These are phyloP conservation scores for Tricholoma flavovirens DNA, from an alignment of 768 basidiomycete species.

Conservation along the genomic window DNA sequence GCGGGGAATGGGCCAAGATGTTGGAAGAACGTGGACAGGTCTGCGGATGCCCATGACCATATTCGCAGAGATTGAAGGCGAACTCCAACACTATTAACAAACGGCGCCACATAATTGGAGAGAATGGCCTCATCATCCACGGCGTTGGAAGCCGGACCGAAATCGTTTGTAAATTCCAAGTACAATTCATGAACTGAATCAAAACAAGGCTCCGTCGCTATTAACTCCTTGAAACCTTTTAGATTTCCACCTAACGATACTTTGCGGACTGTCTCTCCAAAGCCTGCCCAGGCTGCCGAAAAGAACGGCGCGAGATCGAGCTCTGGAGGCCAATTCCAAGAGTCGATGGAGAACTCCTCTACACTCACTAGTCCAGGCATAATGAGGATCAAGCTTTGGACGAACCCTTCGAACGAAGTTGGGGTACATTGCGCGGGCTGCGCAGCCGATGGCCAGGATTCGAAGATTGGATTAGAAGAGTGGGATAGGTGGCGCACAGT, in stretches of 20 bases:
- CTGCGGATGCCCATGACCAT: conserved; percentile 35
- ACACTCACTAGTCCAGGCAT: conserved; percentile 29
- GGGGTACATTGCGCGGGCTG: conserved; percentile 4
- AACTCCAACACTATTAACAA: conserved; percentile 31
- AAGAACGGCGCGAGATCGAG: conserved; percentile 29
- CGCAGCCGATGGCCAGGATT: conserved; percentile 3
- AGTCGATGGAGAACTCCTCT: conserved; percentile 32
- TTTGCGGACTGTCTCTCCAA: conserved; percentile 29
- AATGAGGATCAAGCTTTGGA: conserved; percentile 23
- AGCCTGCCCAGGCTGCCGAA: conserved; percentile 32
- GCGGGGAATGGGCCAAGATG: conserved; percentile 26
- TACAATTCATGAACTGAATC: conserved; percentile 28
- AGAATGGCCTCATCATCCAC: conserved; percentile 21
- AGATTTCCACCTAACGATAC: conserved; percentile 34
- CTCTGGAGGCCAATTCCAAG: conserved; percentile 29
- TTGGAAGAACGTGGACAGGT: conserved; percentile 36
- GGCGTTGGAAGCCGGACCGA: conserved; percentile 13
- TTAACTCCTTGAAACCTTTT: conserved; percentile 28
- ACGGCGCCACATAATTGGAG: conserved; percentile 30
- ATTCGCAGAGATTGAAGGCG: conserved; percentile 31
- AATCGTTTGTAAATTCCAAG: conserved; percentile 32
- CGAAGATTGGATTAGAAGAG: conserved; percentile 10
- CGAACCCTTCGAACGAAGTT: conserved; percentile 19
- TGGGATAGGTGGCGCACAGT: conserved; percentile 10
- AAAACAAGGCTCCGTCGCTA: conserved; percentile 27